Conservation (phyloP, 164 flowering plant species). For the Cinnamomum micranthum region DNA sequence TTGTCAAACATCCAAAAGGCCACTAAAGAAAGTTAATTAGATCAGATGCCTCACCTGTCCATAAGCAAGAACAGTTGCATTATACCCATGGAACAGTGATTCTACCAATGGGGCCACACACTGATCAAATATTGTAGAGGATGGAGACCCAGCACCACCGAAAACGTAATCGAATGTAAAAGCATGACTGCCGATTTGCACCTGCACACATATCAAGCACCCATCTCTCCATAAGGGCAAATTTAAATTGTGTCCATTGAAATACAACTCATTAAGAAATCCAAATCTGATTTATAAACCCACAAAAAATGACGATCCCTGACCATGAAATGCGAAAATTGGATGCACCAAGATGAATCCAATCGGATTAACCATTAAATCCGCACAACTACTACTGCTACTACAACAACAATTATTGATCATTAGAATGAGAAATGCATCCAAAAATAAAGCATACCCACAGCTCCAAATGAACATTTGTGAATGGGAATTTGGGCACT, state of each 20-base stretch:
- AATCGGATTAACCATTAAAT: background rate
- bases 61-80: conserved; percentile 95
- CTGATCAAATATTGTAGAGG: conserved; percentile 43
- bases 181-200: conserved; percentile 83
- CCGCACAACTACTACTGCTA: no score
- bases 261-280: background rate
- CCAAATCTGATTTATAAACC: background rate
- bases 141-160: conserved; percentile 49
- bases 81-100: conserved; percentile 79
- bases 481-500: no score
- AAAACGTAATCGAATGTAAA: conserved; percentile 85
- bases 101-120: conserved; percentile 88
- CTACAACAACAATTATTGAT: no score
- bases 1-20: background rate
- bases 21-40: background rate
- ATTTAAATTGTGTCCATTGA: background rate
- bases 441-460: no score
- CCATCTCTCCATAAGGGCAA: background rate
- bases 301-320: background rate
- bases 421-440: no score
- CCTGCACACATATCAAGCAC: conserved; percentile 34
- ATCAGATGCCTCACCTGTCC: conserved; percentile 64
- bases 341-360: background rate
- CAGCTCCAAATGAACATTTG: no score
- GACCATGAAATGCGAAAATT: background rate